Percentiles rank a stretch among this genome's conserved stretches.
These are phyloP conservation scores for Helicostylum pulchrum DNA, from an alignment of 192 early-diverging fungal species.

Conservation along the genomic window DNA sequence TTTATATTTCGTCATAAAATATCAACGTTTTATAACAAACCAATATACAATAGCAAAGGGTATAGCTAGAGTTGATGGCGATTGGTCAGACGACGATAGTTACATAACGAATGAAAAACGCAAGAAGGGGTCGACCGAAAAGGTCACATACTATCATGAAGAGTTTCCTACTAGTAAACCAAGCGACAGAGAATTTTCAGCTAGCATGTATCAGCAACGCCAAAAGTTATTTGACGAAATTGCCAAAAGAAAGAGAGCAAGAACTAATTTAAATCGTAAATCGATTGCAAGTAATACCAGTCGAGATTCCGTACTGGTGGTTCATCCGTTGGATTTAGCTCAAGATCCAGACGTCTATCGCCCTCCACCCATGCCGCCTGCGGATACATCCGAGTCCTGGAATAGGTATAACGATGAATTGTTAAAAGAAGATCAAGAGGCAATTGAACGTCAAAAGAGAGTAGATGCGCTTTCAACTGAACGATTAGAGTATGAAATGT, in stretches of 20 bases:
- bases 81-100: neutral
- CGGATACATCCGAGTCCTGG: neutral
- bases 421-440: neutral
- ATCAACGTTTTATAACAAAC: neutral
- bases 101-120: neutral
- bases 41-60: neutral
- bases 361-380: neutral
- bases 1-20: neutral
- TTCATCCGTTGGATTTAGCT: constrained; percentile 15
- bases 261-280: neutral
- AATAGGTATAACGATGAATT: neutral
- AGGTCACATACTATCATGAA: neutral
- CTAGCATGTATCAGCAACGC: constrained; percentile 16
- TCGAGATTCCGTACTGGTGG: neutral
- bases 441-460: neutral
- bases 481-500: constrained; percentile 18
- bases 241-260: constrained; percentile 11
- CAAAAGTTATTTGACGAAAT: constrained; percentile 24
- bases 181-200: neutral
- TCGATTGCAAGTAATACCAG: neutral
- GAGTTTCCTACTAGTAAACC: neutral
- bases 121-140: neutral
- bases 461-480: neutral
- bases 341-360: neutral
- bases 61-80: no score